phyloP scores from a whole-genome alignment of 2,329 filamentous ascomycete genomes.

The Aspergillus transmontanensis region DNA sequence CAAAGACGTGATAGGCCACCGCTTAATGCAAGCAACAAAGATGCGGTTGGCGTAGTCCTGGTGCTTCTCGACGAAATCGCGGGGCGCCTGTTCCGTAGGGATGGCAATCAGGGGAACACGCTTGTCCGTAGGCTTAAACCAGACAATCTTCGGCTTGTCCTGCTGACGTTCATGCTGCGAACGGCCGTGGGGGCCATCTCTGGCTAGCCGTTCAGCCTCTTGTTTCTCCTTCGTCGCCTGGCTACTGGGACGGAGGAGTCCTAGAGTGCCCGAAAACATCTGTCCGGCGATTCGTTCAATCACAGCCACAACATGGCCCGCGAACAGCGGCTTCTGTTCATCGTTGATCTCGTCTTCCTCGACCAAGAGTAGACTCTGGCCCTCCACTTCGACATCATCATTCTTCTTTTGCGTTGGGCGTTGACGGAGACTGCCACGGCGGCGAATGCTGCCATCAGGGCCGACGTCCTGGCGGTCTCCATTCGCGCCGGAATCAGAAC shows the following conservation, averaged over 20 bases:
- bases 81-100: slow-evolving; percentile 93
- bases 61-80: slow-evolving; percentile 98
- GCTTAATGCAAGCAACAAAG: slow-evolving; percentile 98
- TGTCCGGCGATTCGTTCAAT: slow-evolving; percentile 96
- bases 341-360: slow-evolving; percentile 99
- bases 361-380: slow-evolving; percentile 91
- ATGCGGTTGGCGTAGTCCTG: slow-evolving; percentile 97
- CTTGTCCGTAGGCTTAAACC: slow-evolving; percentile 99
- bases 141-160: slow-evolving; percentile 99
- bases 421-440: slow-evolving; percentile 92
- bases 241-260: slow-evolving; percentile 90
- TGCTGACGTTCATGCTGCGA: slow-evolving; percentile 81
- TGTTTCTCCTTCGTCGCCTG: slow-evolving; percentile 99
- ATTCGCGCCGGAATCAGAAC: slow-evolving; percentile 60
- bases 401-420: slow-evolving; percentile 99
- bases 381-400: slow-evolving; percentile 97
- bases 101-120: slow-evolving; percentile 97
- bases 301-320: slow-evolving; percentile 94
- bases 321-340: slow-evolving; percentile 95
- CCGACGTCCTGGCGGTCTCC: slow-evolving; percentile 64
- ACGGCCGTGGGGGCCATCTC: slow-evolving; percentile 74
- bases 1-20: slow-evolving; percentile 99
- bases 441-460: slow-evolving; percentile 81
- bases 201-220: slow-evolving; percentile 89
- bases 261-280: slow-evolving; percentile 98